Evolutionary conservation across 2,329 filamentous ascomycete species (phyloP).

Genomic region (Trichoderma atroviride): DNA sequence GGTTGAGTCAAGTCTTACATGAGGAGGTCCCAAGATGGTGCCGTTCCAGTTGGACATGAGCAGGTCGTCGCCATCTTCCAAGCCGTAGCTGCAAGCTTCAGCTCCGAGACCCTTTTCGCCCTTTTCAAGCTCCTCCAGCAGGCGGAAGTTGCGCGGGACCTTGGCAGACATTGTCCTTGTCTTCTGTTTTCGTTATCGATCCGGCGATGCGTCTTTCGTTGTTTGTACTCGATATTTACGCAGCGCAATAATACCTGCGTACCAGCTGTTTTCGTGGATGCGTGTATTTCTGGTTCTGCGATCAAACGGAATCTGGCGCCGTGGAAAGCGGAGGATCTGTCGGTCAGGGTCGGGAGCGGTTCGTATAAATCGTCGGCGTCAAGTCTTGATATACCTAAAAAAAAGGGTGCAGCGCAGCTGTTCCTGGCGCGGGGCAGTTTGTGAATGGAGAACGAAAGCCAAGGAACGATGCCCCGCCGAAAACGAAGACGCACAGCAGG

Average conservation of each 20-base stretch:
- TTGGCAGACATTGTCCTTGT: constrained; percentile 49
- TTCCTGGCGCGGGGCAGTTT: constrained; percentile 30
- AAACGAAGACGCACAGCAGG: neutral
- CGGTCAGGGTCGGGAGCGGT: neutral
- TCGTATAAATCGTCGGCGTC: neutral
- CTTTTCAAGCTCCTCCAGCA: constrained; percentile 97
- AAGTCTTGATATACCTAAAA: neutral
- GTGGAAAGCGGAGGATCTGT: neutral
- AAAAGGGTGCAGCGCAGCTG: constrained; percentile 6
- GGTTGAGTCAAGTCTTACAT: constrained; percentile 58
- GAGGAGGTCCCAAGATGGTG: constrained; percentile 93
- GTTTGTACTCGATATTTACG: neutral
- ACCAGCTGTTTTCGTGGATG: neutral
- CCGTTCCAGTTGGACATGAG: constrained; percentile 99
- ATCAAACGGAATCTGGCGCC: neutral
- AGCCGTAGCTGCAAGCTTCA: constrained; percentile 95
- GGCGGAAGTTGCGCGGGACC: constrained; percentile 92
- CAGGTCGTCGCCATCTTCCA: constrained; percentile 91
- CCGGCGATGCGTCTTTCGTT: neutral
- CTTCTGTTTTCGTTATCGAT: neutral
- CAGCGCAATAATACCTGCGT: neutral
- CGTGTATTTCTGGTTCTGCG: neutral
- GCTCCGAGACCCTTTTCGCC: constrained; percentile 96
- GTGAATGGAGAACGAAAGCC: constrained; percentile 21
- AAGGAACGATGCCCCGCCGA: constrained; percentile 1